Percentiles rank a stretch among this genome's conserved stretches.
phyloP scores from a whole-genome alignment of 306 rosid genomes.

The Parietaria judaica region DNA sequence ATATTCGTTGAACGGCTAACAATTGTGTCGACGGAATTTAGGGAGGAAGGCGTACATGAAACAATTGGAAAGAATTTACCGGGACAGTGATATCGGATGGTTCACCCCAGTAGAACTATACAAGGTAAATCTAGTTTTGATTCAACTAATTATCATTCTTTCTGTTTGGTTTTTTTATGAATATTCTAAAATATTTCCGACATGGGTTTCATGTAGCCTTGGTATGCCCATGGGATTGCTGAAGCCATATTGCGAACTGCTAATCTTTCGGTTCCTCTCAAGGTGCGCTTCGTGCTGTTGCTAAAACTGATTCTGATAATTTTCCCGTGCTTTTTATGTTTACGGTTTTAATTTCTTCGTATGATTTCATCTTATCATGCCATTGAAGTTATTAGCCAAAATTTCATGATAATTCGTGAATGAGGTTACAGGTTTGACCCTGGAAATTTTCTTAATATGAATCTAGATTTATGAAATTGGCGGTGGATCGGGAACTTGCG shows the following conservation, averaged over 20 bases:
- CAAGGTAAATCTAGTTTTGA: conserved; percentile 42
- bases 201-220: conserved; percentile 48
- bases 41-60: conserved; percentile 82
- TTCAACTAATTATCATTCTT: neutral
- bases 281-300: conserved; percentile 42
- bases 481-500: conserved; percentile 99
- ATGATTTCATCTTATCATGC: too few species aligned
- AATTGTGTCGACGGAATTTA: conserved; percentile 19
- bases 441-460: conserved; percentile 29
- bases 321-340: neutral
- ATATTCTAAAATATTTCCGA: conserved; percentile 14
- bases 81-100: conserved; percentile 72
- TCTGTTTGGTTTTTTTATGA: neutral
- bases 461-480: conserved; percentile 98
- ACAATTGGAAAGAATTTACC: conserved; percentile 72
- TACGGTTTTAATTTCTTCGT: neutral
- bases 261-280: conserved; percentile 89
- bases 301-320: neutral
- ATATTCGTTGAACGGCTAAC: neutral
- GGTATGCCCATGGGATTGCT: conserved; percentile 98
- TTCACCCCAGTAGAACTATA: conserved; percentile 94
- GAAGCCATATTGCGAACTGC: conserved; percentile 98
- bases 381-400: too few species aligned
- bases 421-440: too few species aligned
- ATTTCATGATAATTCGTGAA: too few species aligned